Evolutionary conservation across 371 early-diverging fungal genomes (phyloP).

Genomic region (Gilbertella persicaria): DNA sequence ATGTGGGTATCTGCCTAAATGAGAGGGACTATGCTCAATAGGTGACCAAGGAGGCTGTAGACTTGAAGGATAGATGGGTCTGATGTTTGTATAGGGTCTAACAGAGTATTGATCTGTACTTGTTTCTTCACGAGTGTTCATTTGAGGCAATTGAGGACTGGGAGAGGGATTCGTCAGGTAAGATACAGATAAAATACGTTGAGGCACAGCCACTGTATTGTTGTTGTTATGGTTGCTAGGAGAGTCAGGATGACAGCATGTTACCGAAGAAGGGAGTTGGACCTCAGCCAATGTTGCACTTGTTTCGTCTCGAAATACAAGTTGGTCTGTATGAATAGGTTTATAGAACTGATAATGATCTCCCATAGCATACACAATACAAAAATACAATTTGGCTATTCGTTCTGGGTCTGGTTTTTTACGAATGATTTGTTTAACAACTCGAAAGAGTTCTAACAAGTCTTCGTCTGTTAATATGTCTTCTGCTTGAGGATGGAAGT

Average conservation of each 20-base stretch:
- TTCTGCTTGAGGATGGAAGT: constrained; percentile 40
- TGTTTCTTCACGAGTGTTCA: constrained; percentile 11
- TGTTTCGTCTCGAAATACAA: constrained; percentile 35
- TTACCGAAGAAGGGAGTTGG: constrained; percentile 10
- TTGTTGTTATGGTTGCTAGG: constrained; percentile 1
- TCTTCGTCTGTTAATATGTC: constrained; percentile 53
- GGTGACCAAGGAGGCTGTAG: constrained; percentile 19
- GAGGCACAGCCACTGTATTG: constrained; percentile 11
- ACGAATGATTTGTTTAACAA: constrained; percentile 41
- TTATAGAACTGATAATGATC: constrained; percentile 40
- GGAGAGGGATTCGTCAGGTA: constrained; percentile 26
- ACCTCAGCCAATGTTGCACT: constrained; percentile 11
- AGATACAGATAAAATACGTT: constrained; percentile 35
- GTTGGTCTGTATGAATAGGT: constrained; percentile 32
- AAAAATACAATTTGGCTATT: constrained; percentile 47
- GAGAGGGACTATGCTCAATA: not conserved
- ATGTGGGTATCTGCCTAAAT: constrained; percentile 11
- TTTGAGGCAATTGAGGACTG: constrained; percentile 6
- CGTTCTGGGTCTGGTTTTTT: constrained; percentile 41
- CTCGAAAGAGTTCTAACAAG: constrained; percentile 45
- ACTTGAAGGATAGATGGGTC: constrained; percentile 13
- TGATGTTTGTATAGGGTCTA: constrained; percentile 22
- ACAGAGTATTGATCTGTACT: constrained; percentile 28
- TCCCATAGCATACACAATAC: constrained; percentile 47
- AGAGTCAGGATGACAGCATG: constrained; percentile 12